These are phyloP conservation scores for Colletotrichum melonis DNA, from an alignment of 2,329 filamentous ascomycete species.

Conservation along the genomic window DNA sequence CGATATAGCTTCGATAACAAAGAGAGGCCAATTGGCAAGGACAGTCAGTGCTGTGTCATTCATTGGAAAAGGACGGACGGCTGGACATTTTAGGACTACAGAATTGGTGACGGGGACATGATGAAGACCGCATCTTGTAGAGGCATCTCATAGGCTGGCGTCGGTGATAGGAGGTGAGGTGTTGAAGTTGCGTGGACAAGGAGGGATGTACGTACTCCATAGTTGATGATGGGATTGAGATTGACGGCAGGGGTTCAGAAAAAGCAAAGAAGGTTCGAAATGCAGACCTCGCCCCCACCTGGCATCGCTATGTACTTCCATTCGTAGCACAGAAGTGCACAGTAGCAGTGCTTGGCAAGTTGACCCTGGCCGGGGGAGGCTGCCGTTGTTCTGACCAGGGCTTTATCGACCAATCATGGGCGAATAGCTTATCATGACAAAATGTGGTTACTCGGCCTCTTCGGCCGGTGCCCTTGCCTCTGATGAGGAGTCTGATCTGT, in stretches of 20 bases:
- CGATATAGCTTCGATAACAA: background rate
- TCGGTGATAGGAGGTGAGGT: background rate
- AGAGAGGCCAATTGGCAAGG: background rate
- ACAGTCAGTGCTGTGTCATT: background rate
- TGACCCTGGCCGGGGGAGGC: background rate
- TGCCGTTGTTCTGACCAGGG: background rate
- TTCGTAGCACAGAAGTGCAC: too few species aligned
- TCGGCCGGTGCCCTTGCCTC: conserved; percentile 13
- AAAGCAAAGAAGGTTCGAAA: conserved; percentile 29
- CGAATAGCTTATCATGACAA: conserved; percentile 28
- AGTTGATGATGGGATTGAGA: background rate
- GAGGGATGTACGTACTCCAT: background rate
- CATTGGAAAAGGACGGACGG: background rate
- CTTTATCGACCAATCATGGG: conserved; percentile 21
- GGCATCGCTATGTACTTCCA: background rate
- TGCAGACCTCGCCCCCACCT: conserved; percentile 14
- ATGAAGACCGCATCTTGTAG: background rate
- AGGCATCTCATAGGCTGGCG: background rate
- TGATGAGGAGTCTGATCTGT: background rate
- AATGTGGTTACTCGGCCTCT: conserved; percentile 18
- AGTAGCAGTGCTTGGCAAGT: background rate
- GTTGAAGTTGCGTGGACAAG: background rate
- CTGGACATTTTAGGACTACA: background rate
- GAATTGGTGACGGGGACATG: background rate
- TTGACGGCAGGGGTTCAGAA: conserved; percentile 15